These are phyloP conservation scores for Fonsecaea pedrosoi DNA, from an alignment of 2,329 filamentous ascomycete species.

Conservation along the genomic window DNA sequence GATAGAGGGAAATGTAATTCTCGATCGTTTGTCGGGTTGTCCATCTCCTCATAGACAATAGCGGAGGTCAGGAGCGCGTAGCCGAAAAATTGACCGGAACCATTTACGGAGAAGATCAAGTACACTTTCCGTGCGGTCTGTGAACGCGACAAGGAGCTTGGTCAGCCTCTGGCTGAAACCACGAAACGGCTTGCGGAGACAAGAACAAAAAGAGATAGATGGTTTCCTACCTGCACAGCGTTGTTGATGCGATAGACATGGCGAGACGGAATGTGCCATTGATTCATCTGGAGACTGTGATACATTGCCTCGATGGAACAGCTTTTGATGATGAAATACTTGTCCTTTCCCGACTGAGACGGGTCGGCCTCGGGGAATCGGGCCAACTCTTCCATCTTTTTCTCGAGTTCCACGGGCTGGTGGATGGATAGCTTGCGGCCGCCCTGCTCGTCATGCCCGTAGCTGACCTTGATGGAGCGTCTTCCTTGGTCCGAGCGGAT, in stretches of 20 bases:
- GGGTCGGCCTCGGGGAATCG: conserved; percentile 24
- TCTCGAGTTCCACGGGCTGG: background rate
- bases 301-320: conserved; percentile 25
- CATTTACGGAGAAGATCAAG: conserved; percentile 30
- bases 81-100: conserved; percentile 26
- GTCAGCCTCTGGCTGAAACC: background rate
- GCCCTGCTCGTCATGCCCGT: conserved; percentile 11
- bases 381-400: conserved; percentile 23
- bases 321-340: conserved; percentile 32
- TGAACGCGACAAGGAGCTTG: background rate
- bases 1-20: background rate
- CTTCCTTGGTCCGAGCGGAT: conserved; percentile 22
- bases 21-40: background rate
- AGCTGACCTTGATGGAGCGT: conserved; percentile 31
- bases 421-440: conserved; percentile 15
- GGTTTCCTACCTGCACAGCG: conserved; percentile 25
- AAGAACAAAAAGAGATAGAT: background rate
- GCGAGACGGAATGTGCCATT: conserved; percentile 27
- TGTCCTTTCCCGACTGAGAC: conserved; percentile 23
- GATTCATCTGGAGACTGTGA: conserved; percentile 24
- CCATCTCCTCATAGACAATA: background rate
- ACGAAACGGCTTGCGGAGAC: background rate
- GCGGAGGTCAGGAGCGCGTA: conserved; percentile 11
- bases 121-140: conserved; percentile 27
- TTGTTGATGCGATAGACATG: conserved; percentile 28